Base-by-base conservation (phyloP, 805 yeast species). In the Lipomyces chichibuensis region DNA sequence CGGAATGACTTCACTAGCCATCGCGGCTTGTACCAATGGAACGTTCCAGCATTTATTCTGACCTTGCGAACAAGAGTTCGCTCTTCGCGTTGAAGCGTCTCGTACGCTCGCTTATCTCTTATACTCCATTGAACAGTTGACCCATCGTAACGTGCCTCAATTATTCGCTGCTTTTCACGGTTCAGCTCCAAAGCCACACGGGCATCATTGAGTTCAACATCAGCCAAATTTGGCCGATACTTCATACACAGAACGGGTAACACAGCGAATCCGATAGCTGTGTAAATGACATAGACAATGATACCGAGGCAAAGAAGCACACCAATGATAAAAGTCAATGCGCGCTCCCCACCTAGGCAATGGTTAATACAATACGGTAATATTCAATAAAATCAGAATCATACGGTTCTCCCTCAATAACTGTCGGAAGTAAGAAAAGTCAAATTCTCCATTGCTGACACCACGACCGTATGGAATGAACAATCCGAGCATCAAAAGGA, bases 91-190 rank as follows among this genome's bases (percentile, higher is more conserved):
- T 72, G 74, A 29, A 72, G 57, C 9, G 54, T 56, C 56, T 71
- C 73, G 35, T 72, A 72, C 17, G 71, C 71, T 29, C 74, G 66
- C 46, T 71, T 66, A 61, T 72, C 74, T 27, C 74, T 63, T 17
- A 73, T 59, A 60, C 71, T 70, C 74, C 74, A 72, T 23, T 63
- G 68, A 14, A 58, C 62, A 23, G 65, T 54, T 9, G 67, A 54
- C 8, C 72, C 69, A 54, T 72, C 72, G 58, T 72, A 68, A 17
- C 69, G 67, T 13, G 65, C 64, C 43, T 72, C 74, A n/a, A 72
- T 69, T 66, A 70, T 65, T n/a, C 75, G 69, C 64, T 72, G 74
- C 62, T 71, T 69, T 64, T 72, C 74, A n/a, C 71, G 68, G 59
- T 72, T 72, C 25, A 71, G 65, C 33, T 63, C 69, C 9, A 72